Conservation (phyloP, 163 green algal species). For the Chlorella variabilis region DNA sequence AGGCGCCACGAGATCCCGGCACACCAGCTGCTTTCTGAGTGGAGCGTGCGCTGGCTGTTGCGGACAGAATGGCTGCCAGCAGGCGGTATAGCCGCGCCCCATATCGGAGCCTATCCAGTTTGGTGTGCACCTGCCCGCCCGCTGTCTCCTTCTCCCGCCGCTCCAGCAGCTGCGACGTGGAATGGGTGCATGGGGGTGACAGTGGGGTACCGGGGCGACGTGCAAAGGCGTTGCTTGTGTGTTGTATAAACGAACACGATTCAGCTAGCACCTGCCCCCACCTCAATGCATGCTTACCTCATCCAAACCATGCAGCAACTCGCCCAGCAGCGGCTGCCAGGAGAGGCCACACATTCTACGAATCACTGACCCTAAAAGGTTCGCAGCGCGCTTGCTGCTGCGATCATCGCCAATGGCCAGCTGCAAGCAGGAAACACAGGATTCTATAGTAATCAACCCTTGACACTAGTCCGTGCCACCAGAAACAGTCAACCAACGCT, state of each 20-base stretch:
- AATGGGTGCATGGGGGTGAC: background rate
- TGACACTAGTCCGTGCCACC: too few relatives aligned
- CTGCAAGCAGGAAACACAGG: background rate
- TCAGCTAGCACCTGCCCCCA: background rate
- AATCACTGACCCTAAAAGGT: background rate
- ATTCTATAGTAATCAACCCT: background rate
- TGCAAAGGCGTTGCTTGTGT: too few relatives aligned
- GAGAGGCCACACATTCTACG: background rate
- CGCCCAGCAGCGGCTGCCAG: slow-evolving; percentile 3
- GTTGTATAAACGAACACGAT: too few relatives aligned
- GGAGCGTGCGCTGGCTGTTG: background rate
- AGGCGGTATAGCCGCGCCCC: slow-evolving; percentile 3
- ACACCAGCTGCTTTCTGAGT: background rate
- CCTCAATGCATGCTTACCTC: background rate
- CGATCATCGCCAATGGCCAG: slow-evolving; percentile 10
- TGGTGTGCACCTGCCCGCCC: background rate
- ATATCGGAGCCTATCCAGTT: background rate
- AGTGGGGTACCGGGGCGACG: too few relatives aligned
- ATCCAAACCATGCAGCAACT: slow-evolving; percentile 27
- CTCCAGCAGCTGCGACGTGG: background rate
- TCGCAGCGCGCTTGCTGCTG: background rate
- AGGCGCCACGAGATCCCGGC: too few relatives aligned
- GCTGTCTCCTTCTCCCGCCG: background rate
- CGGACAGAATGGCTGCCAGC: background rate
- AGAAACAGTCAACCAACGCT: background rate